Conservation (phyloP, 1,284 basidiomycete genomes). For the Malassezia psittaci region DNA sequence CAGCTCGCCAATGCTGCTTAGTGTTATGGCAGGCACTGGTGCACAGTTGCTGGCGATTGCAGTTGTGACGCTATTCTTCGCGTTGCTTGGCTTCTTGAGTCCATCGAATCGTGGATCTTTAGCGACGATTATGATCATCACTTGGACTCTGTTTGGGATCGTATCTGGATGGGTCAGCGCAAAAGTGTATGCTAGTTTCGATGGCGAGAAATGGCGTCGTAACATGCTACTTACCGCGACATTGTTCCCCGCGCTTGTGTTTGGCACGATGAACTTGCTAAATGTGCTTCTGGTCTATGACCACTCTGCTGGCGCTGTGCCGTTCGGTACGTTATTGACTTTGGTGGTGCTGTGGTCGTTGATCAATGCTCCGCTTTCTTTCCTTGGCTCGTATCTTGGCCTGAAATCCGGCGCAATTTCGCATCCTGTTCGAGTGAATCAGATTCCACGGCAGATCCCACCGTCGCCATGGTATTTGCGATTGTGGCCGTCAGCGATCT, state of each 20-base stretch:
- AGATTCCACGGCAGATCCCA: conserved; percentile 60
- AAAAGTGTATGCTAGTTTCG: conserved; percentile 70
- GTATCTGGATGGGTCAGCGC: conserved; percentile 82
- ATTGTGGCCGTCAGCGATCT: conserved; percentile 60
- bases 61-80: conserved; percentile 85
- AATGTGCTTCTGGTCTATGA: conserved; percentile 58
- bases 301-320: conserved; percentile 85
- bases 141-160: conserved; percentile 86
- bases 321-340: conserved; percentile 80
- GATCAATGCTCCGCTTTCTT: conserved; percentile 68
- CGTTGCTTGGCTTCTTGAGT: conserved; percentile 89
- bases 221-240: conserved; percentile 80
- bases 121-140: conserved; percentile 90
- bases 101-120: conserved; percentile 90
- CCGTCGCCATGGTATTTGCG: conserved; percentile 47
- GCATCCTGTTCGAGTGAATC: conserved; percentile 80
- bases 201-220: conserved; percentile 67
- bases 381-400: conserved; percentile 60
- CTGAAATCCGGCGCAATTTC: conserved; percentile 71
- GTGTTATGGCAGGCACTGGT: conserved; percentile 80
- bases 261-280: conserved; percentile 29
- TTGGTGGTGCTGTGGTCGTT: conserved; percentile 91
- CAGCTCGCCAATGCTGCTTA: conserved; percentile 60
- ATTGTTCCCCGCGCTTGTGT: conserved; percentile 67
- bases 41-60: conserved; percentile 82